These are phyloP conservation scores for Chernovozyma aurita DNA, from an alignment of 1,139 yeast species.

Conservation along the genomic window DNA sequence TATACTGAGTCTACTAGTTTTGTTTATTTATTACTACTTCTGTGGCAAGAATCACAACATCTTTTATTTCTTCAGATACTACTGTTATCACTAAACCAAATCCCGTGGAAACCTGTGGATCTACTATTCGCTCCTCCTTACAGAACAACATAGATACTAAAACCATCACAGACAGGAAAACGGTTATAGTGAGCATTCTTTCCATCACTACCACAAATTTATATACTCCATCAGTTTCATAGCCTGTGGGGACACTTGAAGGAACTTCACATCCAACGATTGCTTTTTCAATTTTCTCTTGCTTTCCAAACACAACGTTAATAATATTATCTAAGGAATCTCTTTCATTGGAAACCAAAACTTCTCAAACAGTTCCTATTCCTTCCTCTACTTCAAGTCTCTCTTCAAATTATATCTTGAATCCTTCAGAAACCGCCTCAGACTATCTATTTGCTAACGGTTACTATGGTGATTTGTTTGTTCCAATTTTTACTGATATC, in stretches of 20 bases:
- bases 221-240: not conserved
- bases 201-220: slow-evolving; percentile 11
- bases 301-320: no score
- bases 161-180: not conserved
- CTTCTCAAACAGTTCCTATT: not conserved
- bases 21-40: no score
- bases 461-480: slow-evolving; percentile 34
- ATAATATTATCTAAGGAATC: no score
- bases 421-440: no score
- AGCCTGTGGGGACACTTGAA: not conserved
- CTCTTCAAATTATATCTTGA: not conserved
- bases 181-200: not conserved
- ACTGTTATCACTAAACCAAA: slow-evolving; percentile 19
- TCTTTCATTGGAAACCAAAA: no score
- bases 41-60: no score
- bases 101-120: slow-evolving; percentile 17
- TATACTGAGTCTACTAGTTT: no score
- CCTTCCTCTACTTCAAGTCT: not conserved
- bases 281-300: no score
- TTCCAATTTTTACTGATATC: slow-evolving; percentile 34
- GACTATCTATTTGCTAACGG: not conserved
- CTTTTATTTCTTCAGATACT: slow-evolving; percentile 16
- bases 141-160: no score
- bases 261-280: slow-evolving; percentile 1
- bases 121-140: no score